A percentile compares a stretch with the other conserved stretches of the same genome.
These are phyloP conservation scores for Picea glauca DNA, from an alignment of 75 land plant genomes.

Conservation along the genomic window DNA sequence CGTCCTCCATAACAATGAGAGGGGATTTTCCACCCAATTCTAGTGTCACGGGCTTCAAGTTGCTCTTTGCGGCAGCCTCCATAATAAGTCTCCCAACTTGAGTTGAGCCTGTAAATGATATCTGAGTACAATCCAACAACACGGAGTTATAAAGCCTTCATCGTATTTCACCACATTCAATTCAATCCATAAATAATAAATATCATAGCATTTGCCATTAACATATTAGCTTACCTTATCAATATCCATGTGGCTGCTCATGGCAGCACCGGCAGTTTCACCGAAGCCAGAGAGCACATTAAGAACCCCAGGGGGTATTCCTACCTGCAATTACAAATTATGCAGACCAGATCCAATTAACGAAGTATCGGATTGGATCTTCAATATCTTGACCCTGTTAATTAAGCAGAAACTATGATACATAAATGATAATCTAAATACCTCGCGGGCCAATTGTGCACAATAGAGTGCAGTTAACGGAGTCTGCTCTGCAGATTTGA, in stretches of 20 bases:
- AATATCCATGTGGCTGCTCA: constrained; percentile 85
- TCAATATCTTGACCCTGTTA: too few relatives aligned
- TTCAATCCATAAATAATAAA: too few relatives aligned
- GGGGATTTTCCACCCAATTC: constrained; percentile 39
- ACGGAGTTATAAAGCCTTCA: background rate
- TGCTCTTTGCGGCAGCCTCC: constrained; percentile 33
- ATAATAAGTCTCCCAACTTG: constrained; percentile 28
- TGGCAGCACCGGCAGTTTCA: constrained; percentile 79
- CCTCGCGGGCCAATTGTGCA: constrained; percentile 67
- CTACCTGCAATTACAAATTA: constrained; percentile 41
- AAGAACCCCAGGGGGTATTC: constrained; percentile 81
- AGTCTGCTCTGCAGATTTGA: constrained; percentile 49
- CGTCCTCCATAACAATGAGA: constrained; percentile 22
- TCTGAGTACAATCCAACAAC: background rate
- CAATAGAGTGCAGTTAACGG: constrained; percentile 55
- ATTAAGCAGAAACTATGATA: background rate
- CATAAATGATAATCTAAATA: background rate
- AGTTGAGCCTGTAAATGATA: constrained; percentile 32
- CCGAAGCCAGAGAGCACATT: constrained; percentile 89
- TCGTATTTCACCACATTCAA: background rate
- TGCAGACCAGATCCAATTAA: too few relatives aligned
- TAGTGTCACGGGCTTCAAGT: constrained; percentile 27
- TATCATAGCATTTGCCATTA: background rate
- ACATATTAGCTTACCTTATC: constrained; percentile 52
- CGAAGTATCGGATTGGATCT: too few relatives aligned